These are phyloP conservation scores for Claviceps purpurea DNA, from an alignment of 2,329 filamentous ascomycete genomes.

Conservation along the genomic window DNA sequence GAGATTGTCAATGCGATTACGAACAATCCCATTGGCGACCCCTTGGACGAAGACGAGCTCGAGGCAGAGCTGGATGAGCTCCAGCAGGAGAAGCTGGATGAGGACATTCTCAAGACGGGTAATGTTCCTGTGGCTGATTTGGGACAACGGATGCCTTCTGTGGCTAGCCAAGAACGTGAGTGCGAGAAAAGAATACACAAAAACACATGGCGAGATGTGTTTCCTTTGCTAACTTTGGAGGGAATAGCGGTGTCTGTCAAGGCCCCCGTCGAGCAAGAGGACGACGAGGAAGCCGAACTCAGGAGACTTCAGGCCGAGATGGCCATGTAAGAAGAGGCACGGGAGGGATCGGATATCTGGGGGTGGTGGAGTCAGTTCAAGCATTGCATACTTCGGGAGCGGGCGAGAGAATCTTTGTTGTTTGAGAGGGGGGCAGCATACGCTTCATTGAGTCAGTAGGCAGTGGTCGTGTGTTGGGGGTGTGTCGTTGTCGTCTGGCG, in stretches of 20 bases:
- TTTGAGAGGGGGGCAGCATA: background rate
- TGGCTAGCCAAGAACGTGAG: constrained; percentile 64
- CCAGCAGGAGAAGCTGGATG: constrained; percentile 85
- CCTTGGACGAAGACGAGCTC: constrained; percentile 73
- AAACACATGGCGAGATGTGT: background rate
- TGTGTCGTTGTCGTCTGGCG: constrained; percentile 22
- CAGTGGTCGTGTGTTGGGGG: constrained; percentile 12
- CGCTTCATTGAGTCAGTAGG: background rate
- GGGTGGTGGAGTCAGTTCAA: background rate
- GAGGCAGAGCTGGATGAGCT: constrained; percentile 74
- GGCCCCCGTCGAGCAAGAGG: constrained; percentile 49
- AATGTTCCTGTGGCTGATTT: constrained; percentile 69
- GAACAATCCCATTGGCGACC: constrained; percentile 50
- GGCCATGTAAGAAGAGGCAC: constrained; percentile 58
- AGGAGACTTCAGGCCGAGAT: constrained; percentile 91
- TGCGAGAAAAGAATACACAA: constrained; percentile 11
- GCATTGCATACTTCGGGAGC: constrained; percentile 6
- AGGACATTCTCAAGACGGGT: constrained; percentile 85
- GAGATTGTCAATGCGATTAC: constrained; percentile 85
- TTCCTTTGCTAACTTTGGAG: constrained; percentile 3
- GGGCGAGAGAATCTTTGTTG: background rate
- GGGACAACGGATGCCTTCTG: constrained; percentile 63
- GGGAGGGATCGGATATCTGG: background rate
- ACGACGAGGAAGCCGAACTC: constrained; percentile 92
- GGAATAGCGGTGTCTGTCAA: constrained; percentile 19